Evolutionary conservation across 306 rosid genomes (phyloP), one percentile per base, ranked within the genome.

Genomic region (Glycyrrhiza uralensis): DNA sequence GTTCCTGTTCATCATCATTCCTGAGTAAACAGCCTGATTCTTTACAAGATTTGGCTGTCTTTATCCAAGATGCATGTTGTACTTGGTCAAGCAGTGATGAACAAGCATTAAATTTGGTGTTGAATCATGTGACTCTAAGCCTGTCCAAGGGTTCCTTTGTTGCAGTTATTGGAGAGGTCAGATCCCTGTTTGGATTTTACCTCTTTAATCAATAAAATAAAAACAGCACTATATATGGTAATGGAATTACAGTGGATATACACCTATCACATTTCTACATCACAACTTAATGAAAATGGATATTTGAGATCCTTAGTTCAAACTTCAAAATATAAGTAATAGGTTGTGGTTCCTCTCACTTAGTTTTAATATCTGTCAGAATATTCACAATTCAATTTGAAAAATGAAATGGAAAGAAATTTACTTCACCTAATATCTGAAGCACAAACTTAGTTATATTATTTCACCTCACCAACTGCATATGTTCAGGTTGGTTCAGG

Each of bases 401-500:
- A 66, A 41, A 26, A 68, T 54, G 72, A 67, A 62, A 63, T 36
- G 35, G 35, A 69, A 57, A 76, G 60, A 66, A 23, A 24, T 55
- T 49, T 17, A 56, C 28, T 38, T 73, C 72, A 33, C 67, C 42
- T 57, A 35, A 36, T 55, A 24, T 59, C 66, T 29, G 30, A 18
- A 61, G 36, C 23, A 22, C 58, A 17, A 46, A 18, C 20, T 38
- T 29, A 10, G 32, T 57, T 67, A 54, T 35, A 50, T 71, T 32
- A 36, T 63, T 69, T 73, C 73, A 30, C 71, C 71, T 73, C n/a
- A 33, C 65, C 82, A 29, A 69, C 63, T 61, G 71, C 78, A 44
- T 84, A 57, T 79, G 71, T 69, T 84, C 88, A 93, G 98, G 96
- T 93, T 86, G 98, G 98, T 71, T 93, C 98, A 15, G 97, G 98